Conservation (phyloP, 2,329 filamentous ascomycete genomes). For the Fusarium oligoseptatum region DNA sequence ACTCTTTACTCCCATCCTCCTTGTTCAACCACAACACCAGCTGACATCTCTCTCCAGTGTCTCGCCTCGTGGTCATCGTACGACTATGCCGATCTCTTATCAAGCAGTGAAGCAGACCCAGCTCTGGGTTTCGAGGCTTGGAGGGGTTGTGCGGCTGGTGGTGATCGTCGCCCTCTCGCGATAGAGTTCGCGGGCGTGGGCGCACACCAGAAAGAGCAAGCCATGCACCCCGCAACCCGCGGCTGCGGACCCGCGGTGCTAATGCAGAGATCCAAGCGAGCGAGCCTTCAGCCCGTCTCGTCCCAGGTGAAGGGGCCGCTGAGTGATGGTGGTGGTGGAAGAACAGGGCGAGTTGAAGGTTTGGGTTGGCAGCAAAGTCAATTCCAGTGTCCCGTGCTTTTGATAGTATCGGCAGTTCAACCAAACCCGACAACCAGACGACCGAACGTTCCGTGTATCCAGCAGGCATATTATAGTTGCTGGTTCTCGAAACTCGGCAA, state of each 20-base stretch:
- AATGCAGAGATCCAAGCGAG: slow-evolving; percentile 25
- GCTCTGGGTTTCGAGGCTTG: slow-evolving; percentile 12
- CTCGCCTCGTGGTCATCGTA: background rate
- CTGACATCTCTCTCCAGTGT: background rate
- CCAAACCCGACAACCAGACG: background rate
- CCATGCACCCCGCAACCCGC: slow-evolving; percentile 39
- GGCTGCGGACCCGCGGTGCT: slow-evolving; percentile 23
- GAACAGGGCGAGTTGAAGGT: slow-evolving; percentile 14
- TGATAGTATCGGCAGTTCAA: slow-evolving; percentile 22
- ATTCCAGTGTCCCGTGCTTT: slow-evolving; percentile 5
- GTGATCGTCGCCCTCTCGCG: slow-evolving; percentile 16
- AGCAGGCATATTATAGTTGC: background rate
- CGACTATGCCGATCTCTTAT: slow-evolving; percentile 10
- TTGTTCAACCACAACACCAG: background rate
- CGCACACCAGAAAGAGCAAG: slow-evolving; percentile 17
- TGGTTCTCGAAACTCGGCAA: background rate
- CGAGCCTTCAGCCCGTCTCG: background rate
- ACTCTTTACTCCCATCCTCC: background rate
- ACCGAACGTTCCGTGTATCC: background rate
- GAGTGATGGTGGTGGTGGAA: background rate
- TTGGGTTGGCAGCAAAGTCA: slow-evolving; percentile 14
- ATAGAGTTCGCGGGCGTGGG: slow-evolving; percentile 39
- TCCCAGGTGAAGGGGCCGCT: background rate
- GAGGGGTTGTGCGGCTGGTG: background rate
- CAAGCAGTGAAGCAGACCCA: slow-evolving; percentile 1